Base-by-base conservation (phyloP, 331 rosid species). In the Acacia concinna region DNA sequence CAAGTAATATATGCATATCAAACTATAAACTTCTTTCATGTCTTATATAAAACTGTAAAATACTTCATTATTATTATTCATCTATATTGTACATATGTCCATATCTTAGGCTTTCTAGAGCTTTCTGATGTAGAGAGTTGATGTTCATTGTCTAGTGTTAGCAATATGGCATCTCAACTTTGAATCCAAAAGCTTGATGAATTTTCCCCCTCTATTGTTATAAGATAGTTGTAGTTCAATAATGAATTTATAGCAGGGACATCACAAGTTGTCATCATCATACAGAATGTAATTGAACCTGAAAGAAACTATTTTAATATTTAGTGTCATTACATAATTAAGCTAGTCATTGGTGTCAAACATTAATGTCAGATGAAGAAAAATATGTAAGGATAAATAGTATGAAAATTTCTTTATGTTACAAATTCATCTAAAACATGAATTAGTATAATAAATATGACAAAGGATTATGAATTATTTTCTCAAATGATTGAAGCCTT, bases 171-270 rank as follows among this genome's bases (percentile, higher is more conserved):
- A 63, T 52, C 63, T 41, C 52, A 60, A 54, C 57, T 74, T 68
- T 64, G 69, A 83, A 83, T 83, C 87, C 38, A 17, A 56, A 80
- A 83, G 68, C 79, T 52, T 8, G 44, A 77, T 79, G 46, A 18
- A 51, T 32, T 67, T 60, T 74, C 27, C 8, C 8, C 12, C 0
- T 7, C 43, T 3, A 17, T n/a, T 1, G 40, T 70, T 37, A 31
- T 13, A 3, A 62, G 65, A 46, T 38, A 32, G 63, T 40, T 35
- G 28, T 62, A 8, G 73, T 44, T 13, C 35, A 43, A 34, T 70
- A 32, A 44, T 60, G 69, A 23, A 47, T 56, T 76, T 56, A 76
- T 69, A 52, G 51, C 46, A 37, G 47, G 64, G 70, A 30, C 28
- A 8, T 66, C 43, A 71, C 7, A 15, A 71, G 37, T 63, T 60